phyloP scores from a whole-genome alignment of 2,329 filamentous ascomycete species.

The Pestalotiopsis sp. region DNA sequence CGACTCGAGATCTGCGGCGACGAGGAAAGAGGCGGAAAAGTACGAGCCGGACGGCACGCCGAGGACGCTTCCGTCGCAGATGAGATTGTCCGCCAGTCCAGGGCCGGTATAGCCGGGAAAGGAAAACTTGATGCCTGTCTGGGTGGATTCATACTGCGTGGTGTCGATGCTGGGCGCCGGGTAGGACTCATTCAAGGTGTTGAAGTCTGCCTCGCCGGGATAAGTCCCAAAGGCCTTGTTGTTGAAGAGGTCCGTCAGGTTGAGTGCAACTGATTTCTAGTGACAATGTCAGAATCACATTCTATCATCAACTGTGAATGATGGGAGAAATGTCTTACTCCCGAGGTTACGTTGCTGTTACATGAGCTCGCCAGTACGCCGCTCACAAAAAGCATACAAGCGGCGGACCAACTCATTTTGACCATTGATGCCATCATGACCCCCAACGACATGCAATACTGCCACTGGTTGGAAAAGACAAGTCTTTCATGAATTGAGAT shows the following conservation, averaged over 20 bases:
- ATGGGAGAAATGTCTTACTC: not conserved
- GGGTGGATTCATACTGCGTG: slow-evolving; percentile 39
- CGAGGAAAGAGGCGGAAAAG: slow-evolving; percentile 46
- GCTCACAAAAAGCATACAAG: not conserved
- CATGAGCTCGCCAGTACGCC: not conserved
- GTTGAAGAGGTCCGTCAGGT: slow-evolving; percentile 43
- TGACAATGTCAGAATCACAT: not conserved
- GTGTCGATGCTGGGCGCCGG: slow-evolving; percentile 34
- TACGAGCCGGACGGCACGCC: slow-evolving; percentile 34
- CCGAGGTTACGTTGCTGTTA: not conserved
- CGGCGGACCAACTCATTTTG: not conserved
- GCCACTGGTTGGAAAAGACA: not conserved
- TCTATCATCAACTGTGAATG: not conserved
- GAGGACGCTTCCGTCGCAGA: slow-evolving; percentile 44
- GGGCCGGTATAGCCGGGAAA: slow-evolving; percentile 45
- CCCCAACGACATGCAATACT: not conserved
- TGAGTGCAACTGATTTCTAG: slow-evolving; percentile 31
- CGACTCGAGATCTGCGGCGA: slow-evolving; percentile 42
- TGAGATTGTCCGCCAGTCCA: slow-evolving; percentile 42
- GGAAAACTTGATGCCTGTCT: slow-evolving; percentile 43
- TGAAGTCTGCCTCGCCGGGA: slow-evolving; percentile 49
- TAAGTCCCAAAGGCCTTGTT: slow-evolving; percentile 49
- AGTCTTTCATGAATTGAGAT: not conserved
- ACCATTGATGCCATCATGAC: not conserved
- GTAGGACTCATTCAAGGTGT: slow-evolving; percentile 44